Evolutionary conservation across 331 rosid genomes (phyloP).

Genomic region (Malus hybrid): DNA sequence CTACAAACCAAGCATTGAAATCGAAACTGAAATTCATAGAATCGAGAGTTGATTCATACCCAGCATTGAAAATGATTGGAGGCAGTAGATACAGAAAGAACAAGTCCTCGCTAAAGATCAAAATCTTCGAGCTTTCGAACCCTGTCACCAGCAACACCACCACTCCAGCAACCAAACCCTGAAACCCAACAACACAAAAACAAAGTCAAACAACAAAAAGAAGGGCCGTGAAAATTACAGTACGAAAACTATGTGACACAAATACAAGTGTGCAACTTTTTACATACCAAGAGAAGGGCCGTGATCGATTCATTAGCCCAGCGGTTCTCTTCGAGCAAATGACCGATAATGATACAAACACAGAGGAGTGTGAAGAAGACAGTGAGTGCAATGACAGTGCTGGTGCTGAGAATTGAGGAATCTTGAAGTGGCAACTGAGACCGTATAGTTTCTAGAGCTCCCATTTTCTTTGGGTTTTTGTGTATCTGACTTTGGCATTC

Average conservation of each 20-base stretch:
- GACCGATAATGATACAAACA: slow-evolving; percentile 59
- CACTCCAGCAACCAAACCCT: slow-evolving; percentile 63
- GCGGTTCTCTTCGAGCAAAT: slow-evolving; percentile 56
- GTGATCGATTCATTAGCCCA: slow-evolving; percentile 80
- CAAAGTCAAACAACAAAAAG: neutral
- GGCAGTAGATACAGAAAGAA: slow-evolving; percentile 88
- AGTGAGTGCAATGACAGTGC: slow-evolving; percentile 41
- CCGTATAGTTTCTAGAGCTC: slow-evolving; percentile 20
- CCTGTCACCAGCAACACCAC: slow-evolving; percentile 48
- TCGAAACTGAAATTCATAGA: neutral
- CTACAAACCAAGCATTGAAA: neutral
- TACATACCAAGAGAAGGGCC: slow-evolving; percentile 57
- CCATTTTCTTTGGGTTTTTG: slow-evolving; percentile 20
- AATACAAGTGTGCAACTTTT: neutral
- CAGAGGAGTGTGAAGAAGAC: slow-evolving; percentile 64
- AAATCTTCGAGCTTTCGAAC: slow-evolving; percentile 27
- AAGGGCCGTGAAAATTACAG: neutral
- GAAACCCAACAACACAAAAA: neutral
- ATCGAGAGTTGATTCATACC: slow-evolving; percentile 30
- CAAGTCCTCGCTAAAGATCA: slow-evolving; percentile 53
- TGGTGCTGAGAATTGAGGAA: slow-evolving; percentile 28
- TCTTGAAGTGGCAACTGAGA: slow-evolving; percentile 2
- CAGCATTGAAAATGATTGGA: slow-evolving; percentile 85
- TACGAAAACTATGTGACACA: neutral
- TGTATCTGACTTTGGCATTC: slow-evolving; percentile 19